A percentile compares a stretch with the other conserved stretches of the same genome.
phyloP scores from a whole-genome alignment of 257 asterid species.

The Fraxinus quadrangulata region DNA sequence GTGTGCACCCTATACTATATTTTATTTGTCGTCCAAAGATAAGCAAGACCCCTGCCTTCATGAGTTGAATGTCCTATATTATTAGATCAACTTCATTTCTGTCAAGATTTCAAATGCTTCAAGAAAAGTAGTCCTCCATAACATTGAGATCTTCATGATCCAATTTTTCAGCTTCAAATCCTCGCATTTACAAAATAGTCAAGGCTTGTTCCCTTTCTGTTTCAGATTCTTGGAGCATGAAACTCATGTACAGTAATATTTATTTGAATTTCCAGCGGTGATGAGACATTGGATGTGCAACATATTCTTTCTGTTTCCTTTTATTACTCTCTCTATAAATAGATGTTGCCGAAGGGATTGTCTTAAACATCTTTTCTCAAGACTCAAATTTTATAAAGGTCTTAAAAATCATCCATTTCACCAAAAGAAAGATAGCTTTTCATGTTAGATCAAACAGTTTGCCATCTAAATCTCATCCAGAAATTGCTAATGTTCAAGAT shows the following conservation, averaged over 20 bases:
- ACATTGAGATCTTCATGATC: neutral
- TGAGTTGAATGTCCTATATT: neutral
- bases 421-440: slow-evolving; percentile 26
- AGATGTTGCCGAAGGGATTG: neutral
- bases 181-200: neutral
- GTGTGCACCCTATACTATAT: too few relatives aligned
- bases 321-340: neutral
- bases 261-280: neutral
- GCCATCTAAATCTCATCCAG: slow-evolving; percentile 39
- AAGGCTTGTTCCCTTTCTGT: neutral
- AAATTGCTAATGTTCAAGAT: slow-evolving; percentile 19
- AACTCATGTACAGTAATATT: neutral
- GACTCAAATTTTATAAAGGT: neutral
- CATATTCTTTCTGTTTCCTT: neutral
- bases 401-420: neutral
- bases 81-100: neutral
- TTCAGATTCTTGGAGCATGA: neutral
- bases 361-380: neutral
- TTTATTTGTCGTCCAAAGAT: too few relatives aligned
- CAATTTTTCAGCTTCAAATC: neutral
- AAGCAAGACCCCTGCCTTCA: neutral
- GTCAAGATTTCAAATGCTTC: neutral
- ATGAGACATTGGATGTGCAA: neutral
- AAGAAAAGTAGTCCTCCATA: neutral
- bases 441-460: slow-evolving; percentile 39